phyloP scores from a whole-genome alignment of 2,329 filamentous ascomycete species.

The Scedosporium apiospermum region DNA sequence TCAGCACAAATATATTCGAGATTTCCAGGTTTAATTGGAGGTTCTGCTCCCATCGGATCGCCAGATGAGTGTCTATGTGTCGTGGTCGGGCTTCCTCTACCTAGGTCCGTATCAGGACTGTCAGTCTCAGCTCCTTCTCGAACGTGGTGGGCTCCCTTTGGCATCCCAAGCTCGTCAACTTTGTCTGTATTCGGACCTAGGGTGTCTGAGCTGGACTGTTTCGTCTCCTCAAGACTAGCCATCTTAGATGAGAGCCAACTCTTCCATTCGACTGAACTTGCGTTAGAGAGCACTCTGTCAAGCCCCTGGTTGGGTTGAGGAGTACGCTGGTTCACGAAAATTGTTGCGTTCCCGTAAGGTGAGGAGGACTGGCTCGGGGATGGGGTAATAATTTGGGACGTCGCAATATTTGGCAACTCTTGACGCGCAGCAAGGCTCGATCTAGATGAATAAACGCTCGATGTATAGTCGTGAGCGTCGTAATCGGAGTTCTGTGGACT shows the following conservation, averaged over 20 bases:
- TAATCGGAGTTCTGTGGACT: neutral
- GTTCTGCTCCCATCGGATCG: too few relatives aligned
- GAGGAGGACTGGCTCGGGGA: neutral
- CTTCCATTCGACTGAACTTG: conserved; percentile 46
- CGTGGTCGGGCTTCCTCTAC: neutral
- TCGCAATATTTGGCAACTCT: neutral
- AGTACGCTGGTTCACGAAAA: neutral
- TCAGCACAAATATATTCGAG: too few relatives aligned
- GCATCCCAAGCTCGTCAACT: conserved; percentile 3
- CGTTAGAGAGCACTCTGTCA: conserved; percentile 27
- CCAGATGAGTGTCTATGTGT: too few relatives aligned
- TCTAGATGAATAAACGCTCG: conserved; percentile 4
- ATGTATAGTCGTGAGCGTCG: neutral
- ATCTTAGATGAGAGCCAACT: conserved; percentile 43
- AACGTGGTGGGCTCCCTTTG: conserved; percentile 27
- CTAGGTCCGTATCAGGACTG: conserved; percentile 12
- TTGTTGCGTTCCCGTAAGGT: neutral
- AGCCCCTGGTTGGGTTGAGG: conserved; percentile 16
- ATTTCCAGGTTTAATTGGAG: too few relatives aligned
- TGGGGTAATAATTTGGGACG: neutral
- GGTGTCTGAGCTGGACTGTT: conserved; percentile 8
- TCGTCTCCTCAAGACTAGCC: conserved; percentile 31
- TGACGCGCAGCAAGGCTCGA: neutral
- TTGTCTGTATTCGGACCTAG: conserved; percentile 3
- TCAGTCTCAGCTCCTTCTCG: conserved; percentile 42